Base-by-base conservation (phyloP, 352 stramenopile species). In the Pythium rhizo-oryzae region DNA sequence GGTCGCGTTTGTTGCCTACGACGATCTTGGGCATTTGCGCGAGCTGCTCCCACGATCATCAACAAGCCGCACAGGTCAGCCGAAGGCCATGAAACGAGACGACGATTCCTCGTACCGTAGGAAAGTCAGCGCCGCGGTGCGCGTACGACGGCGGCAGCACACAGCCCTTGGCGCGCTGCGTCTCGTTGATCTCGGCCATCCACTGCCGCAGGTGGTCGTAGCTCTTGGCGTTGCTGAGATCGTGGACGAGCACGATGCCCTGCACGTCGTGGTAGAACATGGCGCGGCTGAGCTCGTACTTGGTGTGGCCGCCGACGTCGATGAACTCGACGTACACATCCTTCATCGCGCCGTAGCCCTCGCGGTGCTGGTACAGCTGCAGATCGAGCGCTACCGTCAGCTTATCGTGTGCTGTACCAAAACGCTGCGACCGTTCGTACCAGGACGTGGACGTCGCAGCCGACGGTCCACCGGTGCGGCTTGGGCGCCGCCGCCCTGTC, bases 231-330 rank as follows among this genome's bases (percentile, higher is more conserved):
- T 96, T 96, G 39, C 77, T 92, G 28, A 93, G 66, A 46, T 96
- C 89, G 62, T 96, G 81, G 30, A 94, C 79, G 16, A 96, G 84
- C n/a, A 96, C 70, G 33, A 96, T 70, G 9, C 87, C 88, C 39
- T 96, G 87, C 2, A 95, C 75, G 59, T 94, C 75, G 57, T 92
- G 72, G 75, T 95, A 96, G 67, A 94, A 96, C 49, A 91, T 85
- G 8, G 69, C 61, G 18, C 89, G 83, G 64, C 85, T 94, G 67
- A 91, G 75, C 58, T 93, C 85, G 76, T 94, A 93, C 61, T 90
- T 84, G 35, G 81, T 78, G 67, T 96, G 85, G 13, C 89, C 86
- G 24, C 89, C 87, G 18, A 96, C 85, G 54, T 96, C 89, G 21
- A 95, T 69, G 47, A 96, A 94, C 74, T 96, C 89, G 16, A 96